A percentile compares a stretch with the other conserved stretches of the same genome.
These are phyloP conservation scores for Kwoniella botswanensis DNA, from an alignment of 768 basidiomycete species.

Conservation along the genomic window DNA sequence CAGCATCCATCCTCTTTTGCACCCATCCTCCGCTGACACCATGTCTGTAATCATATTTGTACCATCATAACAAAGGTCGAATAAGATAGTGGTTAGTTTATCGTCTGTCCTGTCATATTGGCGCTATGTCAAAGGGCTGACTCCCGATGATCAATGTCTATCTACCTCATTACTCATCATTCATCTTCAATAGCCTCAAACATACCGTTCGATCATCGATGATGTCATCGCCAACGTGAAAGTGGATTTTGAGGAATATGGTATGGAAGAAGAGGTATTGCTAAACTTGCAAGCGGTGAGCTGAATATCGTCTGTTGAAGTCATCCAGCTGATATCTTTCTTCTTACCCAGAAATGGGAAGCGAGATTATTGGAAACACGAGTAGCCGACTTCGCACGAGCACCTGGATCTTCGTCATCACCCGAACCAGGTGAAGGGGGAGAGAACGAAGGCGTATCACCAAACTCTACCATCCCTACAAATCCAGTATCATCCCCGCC, in stretches of 20 bases:
- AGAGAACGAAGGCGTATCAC: slow-evolving; percentile 40
- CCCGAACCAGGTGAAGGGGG: slow-evolving; percentile 68
- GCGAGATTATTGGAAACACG: slow-evolving; percentile 88
- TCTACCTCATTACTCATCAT: slow-evolving; percentile 31
- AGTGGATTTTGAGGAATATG: slow-evolving; percentile 95
- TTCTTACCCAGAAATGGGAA: slow-evolving; percentile 83
- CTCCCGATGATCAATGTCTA: not conserved
- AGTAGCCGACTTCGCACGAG: slow-evolving; percentile 85
- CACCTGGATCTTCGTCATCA: slow-evolving; percentile 66
- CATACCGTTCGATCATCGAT: slow-evolving; percentile 95
- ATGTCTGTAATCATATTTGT: not conserved
- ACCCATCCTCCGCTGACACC: slow-evolving; percentile 2
- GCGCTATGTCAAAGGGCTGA: slow-evolving; percentile 55
- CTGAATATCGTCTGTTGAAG: slow-evolving; percentile 30
- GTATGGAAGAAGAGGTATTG: slow-evolving; percentile 87
- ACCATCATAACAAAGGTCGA: slow-evolving; percentile 70
- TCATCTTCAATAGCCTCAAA: slow-evolving; percentile 73
- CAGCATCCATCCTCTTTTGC: not conserved
- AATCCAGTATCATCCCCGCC: slow-evolving; percentile 7
- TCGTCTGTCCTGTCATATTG: slow-evolving; percentile 61
- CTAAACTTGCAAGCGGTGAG: slow-evolving; percentile 86
- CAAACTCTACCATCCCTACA: not conserved
- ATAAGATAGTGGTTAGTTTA: slow-evolving; percentile 91
- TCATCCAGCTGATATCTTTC: no score
- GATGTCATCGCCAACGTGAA: slow-evolving; percentile 88